phyloP scores from a whole-genome alignment of 1,139 yeast genomes.

The Saccharomyces hybrid region DNA sequence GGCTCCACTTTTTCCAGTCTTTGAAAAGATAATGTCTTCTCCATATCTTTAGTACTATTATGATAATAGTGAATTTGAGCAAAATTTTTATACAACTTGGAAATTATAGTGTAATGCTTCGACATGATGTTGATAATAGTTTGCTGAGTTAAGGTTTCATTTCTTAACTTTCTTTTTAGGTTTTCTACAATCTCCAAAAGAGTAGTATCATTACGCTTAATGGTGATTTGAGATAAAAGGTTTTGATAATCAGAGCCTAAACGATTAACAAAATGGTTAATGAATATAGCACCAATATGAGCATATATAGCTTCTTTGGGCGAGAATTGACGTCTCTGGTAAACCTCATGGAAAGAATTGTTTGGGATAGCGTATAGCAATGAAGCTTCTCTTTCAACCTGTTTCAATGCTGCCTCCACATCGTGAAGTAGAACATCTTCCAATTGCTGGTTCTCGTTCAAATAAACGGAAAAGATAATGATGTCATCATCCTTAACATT shows the following conservation, averaged over 20 bases:
- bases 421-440: slow-evolving; percentile 32
- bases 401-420: slow-evolving; percentile 71
- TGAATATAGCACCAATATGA: slow-evolving; percentile 88
- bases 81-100: slow-evolving; percentile 83
- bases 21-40: slow-evolving; percentile 83
- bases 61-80: slow-evolving; percentile 85
- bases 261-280: slow-evolving; percentile 88
- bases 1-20: slow-evolving; percentile 73
- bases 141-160: slow-evolving; percentile 87
- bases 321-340: slow-evolving; percentile 71
- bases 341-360: slow-evolving; percentile 68
- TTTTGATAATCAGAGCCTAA: slow-evolving; percentile 78
- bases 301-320: slow-evolving; percentile 93
- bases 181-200: slow-evolving; percentile 72
- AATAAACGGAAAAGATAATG: slow-evolving; percentile 79
- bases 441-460: slow-evolving; percentile 41
- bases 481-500: slow-evolving; percentile 49
- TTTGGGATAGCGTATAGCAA: slow-evolving; percentile 86
- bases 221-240: slow-evolving; percentile 34
- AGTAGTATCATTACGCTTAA: slow-evolving; percentile 30
- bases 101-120: slow-evolving; percentile 62
- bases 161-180: slow-evolving; percentile 82
- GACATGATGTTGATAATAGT: slow-evolving; percentile 74
- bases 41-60: slow-evolving; percentile 42
- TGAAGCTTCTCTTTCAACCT: slow-evolving; percentile 91